Base-by-base conservation (phyloP, 768 basidiomycete genomes). In the Leccinum variicolor region DNA sequence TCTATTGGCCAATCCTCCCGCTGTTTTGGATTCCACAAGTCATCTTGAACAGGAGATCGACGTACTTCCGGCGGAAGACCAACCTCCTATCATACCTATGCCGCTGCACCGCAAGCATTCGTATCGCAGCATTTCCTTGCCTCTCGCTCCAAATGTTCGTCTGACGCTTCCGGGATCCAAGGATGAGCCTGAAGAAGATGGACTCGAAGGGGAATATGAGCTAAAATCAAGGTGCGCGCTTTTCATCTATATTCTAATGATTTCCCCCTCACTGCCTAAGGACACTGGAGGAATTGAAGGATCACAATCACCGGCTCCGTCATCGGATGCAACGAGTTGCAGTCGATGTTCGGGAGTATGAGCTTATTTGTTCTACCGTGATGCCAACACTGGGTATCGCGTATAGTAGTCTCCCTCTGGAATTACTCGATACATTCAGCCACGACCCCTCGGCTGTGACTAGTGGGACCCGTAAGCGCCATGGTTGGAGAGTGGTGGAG, bases 381-480 rank as follows among this genome's bases (percentile, higher is more conserved):
- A 75, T 79, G 57, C 74, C 74, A 23, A 68, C 77, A 4, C 74
- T 86, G 23, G 83, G 79, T 15, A 69, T 81, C 28, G 69, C 76
- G 8, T 76, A 83, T 61, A 73, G 66, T 15, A 73, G 75, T 39
- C 75, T 92, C 41, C 85, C 90, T 7, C 75, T 76, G 61, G 87
- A 90, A 21, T 76, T 92, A 7, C 70, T 90, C 36, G 89, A 91
- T 50, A 86, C 89, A 3, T 84, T 90, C 64, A 82, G 79, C 36
- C 88, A 89, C 58, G 90, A 92, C 67, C 90, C 90, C 50, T 83
- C 87, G 3, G 84, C 85, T n/a, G 84, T 90, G 19, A 87, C 84
- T 3, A 80, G 86, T 17, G 73, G 80, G 6, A 89, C 89, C 0
- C 81, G 85, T 49, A 77, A 81, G 45, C 76, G 79, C 28, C 76